phyloP scores from a whole-genome alignment of 73 alveolate species.

The Stentor coeruleus region DNA sequence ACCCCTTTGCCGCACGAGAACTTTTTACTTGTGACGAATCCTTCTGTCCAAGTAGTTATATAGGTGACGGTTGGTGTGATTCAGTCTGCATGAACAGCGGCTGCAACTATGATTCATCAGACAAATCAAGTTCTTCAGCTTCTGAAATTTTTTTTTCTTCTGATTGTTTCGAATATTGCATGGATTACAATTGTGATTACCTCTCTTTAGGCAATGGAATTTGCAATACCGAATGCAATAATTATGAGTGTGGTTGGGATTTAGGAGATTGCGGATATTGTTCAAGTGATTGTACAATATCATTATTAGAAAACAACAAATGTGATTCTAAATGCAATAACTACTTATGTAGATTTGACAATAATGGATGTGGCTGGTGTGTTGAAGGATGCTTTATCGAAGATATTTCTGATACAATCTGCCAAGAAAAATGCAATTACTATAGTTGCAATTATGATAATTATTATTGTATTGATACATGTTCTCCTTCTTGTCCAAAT shows the following conservation, averaged over 20 bases:
- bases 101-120: neutral
- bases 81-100: neutral
- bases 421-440: neutral
- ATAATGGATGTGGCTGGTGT: neutral
- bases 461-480: neutral
- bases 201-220: neutral
- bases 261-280: neutral
- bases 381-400: neutral
- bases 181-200: neutral
- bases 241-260: neutral
- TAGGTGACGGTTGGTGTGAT: neutral
- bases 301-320: neutral
- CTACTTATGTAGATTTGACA: neutral
- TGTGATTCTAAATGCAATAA: neutral
- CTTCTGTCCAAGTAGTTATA: neutral
- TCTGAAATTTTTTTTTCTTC: neutral
- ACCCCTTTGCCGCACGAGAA: neutral
- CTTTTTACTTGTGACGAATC: neutral
- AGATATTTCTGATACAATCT: neutral
- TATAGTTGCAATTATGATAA: neutral
- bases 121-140: neutral
- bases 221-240: slow-evolving; percentile 4
- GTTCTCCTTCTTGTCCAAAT: neutral
- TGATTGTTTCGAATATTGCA: neutral
- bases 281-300: neutral